Evolutionary conservation across 805 yeast genomes (phyloP).

Genomic region (Saturnispora mendoncae): DNA sequence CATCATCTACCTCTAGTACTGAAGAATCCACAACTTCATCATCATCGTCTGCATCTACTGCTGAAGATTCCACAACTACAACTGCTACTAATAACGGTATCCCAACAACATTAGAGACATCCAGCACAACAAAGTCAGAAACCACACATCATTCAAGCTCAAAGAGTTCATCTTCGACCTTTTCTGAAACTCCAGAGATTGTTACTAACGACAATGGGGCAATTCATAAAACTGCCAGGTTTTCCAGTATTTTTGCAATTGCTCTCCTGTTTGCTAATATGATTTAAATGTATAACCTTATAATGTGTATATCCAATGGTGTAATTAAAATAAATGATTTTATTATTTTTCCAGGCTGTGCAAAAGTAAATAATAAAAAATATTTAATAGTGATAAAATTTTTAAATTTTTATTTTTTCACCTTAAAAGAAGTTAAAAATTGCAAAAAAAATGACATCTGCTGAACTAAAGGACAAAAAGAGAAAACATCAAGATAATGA

Average conservation of each 20-base stretch:
- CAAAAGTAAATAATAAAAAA: neutral
- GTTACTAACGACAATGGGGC: too few species aligned
- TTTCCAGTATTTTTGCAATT: neutral
- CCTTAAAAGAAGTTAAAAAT: too few species aligned
- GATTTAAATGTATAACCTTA: too few species aligned
- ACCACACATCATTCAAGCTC: neutral
- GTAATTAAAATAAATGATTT: too few species aligned
- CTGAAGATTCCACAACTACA: too few species aligned
- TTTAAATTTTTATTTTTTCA: neutral
- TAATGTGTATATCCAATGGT: too few species aligned
- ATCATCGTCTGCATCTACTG: neutral
- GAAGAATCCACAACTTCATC: neutral
- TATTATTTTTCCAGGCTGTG: slow-evolving; percentile 2
- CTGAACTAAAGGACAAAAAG: slow-evolving; percentile 23
- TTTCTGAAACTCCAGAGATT: too few species aligned
- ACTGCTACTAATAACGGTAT: neutral
- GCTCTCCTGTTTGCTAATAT: neutral
- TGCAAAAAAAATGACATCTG: slow-evolving; percentile 19
- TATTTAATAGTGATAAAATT: too few species aligned
- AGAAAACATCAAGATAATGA: slow-evolving; percentile 22
- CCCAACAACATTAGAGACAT: neutral
- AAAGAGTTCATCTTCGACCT: too few species aligned
- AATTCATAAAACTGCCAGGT: neutral
- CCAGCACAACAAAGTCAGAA: neutral
- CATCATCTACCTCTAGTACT: neutral